These are phyloP conservation scores for Astrocystis sublimbata DNA, from an alignment of 495 filamentous ascomycete species.

Conservation along the genomic window DNA sequence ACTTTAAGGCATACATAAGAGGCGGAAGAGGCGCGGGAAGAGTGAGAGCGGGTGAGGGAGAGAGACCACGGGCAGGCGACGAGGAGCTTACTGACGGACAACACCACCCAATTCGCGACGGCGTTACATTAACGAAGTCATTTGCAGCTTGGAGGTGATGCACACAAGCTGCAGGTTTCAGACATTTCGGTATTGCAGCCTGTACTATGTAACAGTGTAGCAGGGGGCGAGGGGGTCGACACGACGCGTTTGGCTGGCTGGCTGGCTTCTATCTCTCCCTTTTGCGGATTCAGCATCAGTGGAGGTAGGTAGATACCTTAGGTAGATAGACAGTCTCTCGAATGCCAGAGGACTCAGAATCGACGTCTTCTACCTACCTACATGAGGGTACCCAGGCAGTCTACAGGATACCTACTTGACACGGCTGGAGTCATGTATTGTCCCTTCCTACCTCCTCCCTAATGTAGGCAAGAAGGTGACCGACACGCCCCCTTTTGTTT, in stretches of 20 bases:
- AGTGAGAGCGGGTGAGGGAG: constrained; percentile 17
- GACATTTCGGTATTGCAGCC: constrained; percentile 11
- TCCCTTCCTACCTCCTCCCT: too few species aligned
- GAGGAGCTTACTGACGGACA: constrained; percentile 10
- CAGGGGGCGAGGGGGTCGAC: constrained; percentile 2
- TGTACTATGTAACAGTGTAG: too few species aligned
- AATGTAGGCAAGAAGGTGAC: too few species aligned
- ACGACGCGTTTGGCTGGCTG: background rate
- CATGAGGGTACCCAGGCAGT: too few species aligned
- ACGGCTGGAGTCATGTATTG: too few species aligned
- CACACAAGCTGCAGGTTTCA: constrained; percentile 19
- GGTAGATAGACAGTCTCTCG: too few species aligned
- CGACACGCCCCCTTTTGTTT: background rate
- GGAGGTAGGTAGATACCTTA: background rate
- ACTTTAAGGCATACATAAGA: too few species aligned
- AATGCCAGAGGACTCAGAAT: too few species aligned
- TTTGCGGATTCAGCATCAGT: background rate
- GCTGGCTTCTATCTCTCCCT: background rate
- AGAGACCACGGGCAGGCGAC: background rate
- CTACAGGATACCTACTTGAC: too few species aligned
- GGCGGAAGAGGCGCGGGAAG: constrained; percentile 14
- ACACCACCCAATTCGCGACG: constrained; percentile 17
- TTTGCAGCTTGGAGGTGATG: constrained; percentile 8
- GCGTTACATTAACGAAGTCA: constrained; percentile 20
- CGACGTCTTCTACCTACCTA: too few species aligned